Percentiles rank a stretch among this genome's conserved stretches.
Evolutionary conservation across 2,329 filamentous ascomycete species (phyloP).

Genomic region (Orbilia brochopaga): DNA sequence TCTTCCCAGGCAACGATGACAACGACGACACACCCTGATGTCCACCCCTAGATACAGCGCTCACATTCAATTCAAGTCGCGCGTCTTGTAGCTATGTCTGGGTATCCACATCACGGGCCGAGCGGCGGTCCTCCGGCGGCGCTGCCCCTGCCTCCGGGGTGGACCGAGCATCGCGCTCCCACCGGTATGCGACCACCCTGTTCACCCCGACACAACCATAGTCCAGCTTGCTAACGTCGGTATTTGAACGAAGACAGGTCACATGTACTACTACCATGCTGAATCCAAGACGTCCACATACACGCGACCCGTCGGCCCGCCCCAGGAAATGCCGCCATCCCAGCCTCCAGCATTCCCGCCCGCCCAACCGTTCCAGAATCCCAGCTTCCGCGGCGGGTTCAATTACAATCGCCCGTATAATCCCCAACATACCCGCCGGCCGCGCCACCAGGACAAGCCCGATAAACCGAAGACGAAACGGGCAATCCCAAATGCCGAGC

Average conservation of each 20-base stretch:
- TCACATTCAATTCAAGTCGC: slow-evolving; percentile 7
- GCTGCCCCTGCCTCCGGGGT: slow-evolving; percentile 73
- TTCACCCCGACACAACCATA: slow-evolving; percentile 4
- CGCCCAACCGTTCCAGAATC: slow-evolving; percentile 63
- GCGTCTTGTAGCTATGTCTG: slow-evolving; percentile 10
- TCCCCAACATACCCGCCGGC: slow-evolving; percentile 33
- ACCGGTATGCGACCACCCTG: slow-evolving; percentile 63
- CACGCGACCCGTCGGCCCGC: slow-evolving; percentile 68
- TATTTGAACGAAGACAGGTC: slow-evolving; percentile 63
- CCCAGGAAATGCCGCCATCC: slow-evolving; percentile 51
- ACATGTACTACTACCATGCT: slow-evolving; percentile 86
- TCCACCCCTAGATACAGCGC: not conserved
- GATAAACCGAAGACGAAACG: slow-evolving; percentile 84
- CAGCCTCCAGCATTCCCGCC: slow-evolving; percentile 3
- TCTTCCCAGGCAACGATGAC: slow-evolving; percentile 10
- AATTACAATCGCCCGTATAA: slow-evolving; percentile 25
- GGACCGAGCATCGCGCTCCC: slow-evolving; percentile 92
- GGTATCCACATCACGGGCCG: slow-evolving; percentile 55
- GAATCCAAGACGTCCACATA: slow-evolving; percentile 87
- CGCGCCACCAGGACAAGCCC: slow-evolving; percentile 56
- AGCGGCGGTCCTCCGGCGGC: slow-evolving; percentile 40
- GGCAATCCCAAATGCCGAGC: slow-evolving; percentile 77
- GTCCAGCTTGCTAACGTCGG: slow-evolving; percentile 28
- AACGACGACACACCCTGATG: slow-evolving; percentile 17
- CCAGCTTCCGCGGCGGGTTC: slow-evolving; percentile 58